Evolutionary conservation across 148 eudicot genomes (phyloP).

Genomic region (Chenopodium quinoa): DNA sequence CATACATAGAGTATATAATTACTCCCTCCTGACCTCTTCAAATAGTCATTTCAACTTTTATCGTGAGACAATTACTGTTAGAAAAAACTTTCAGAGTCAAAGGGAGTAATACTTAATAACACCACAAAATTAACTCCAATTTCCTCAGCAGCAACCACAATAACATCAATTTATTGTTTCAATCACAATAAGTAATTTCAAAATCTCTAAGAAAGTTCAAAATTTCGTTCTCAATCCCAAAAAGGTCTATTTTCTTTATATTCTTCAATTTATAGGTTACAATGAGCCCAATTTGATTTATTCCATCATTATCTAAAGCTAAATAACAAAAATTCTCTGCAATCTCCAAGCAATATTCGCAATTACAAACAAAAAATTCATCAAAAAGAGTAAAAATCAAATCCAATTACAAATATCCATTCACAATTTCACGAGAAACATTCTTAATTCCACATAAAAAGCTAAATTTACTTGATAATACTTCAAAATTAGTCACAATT

Average conservation of each 20-base stretch:
- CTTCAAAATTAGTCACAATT: neutral
- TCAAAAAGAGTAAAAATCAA: neutral
- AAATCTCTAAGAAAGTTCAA: neutral
- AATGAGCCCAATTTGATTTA: neutral
- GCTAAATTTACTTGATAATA: neutral
- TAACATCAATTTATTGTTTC: neutral
- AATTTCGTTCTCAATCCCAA: neutral
- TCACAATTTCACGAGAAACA: neutral
- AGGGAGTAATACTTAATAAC: neutral
- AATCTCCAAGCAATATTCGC: neutral
- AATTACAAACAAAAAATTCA: neutral
- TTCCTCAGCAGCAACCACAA: neutral
- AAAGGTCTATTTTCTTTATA: neutral
- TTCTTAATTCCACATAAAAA: neutral
- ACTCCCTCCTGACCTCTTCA: no score
- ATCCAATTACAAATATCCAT: neutral
- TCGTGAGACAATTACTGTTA: no score
- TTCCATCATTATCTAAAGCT: neutral
- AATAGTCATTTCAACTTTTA: no score
- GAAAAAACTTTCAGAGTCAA: no score
- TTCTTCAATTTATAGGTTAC: neutral
- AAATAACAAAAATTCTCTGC: neutral
- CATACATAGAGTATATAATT: neutral
- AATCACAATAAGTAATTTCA: no score
- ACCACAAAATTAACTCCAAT: neutral